Evolutionary conservation across 2,329 filamentous ascomycete genomes (phyloP).

Genomic region (Zymoseptoria brevis): DNA sequence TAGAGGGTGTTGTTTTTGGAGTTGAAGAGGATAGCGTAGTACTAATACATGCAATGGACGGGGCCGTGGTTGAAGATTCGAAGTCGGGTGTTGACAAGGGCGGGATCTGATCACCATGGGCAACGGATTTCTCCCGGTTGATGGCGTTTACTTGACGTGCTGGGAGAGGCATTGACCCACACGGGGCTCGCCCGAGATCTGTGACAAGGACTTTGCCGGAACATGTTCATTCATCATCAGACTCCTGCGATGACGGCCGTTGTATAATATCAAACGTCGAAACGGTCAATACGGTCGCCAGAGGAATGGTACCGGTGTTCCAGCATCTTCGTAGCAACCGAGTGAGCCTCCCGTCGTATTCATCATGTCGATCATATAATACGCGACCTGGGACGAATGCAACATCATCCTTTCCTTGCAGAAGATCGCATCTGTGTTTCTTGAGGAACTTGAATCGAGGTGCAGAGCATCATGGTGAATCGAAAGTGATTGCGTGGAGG

Average conservation of each 20-base stretch:
- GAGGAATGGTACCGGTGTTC: not conserved
- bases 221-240: not conserved
- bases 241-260: not conserved
- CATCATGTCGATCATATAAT: not conserved
- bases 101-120: not conserved
- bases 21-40: not conserved
- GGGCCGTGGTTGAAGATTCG: not conserved
- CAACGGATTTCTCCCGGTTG: not conserved
- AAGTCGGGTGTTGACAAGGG: not conserved
- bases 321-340: not conserved
- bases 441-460: not conserved
- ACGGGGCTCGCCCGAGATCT: not conserved
- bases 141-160: not conserved
- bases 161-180: not conserved
- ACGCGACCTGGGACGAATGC: not conserved
- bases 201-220: not conserved
- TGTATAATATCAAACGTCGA: not conserved
- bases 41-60: not conserved
- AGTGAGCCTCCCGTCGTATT: not conserved
- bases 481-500: no score
- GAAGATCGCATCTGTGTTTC: not conserved
- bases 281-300: not conserved
- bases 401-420: not conserved
- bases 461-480: no score
- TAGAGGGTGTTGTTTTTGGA: not conserved